Evolutionary conservation across 2,329 filamentous ascomycete genomes (phyloP), one percentile per base, ranked within the genome.

Genomic region (Claviceps spartinae): DNA sequence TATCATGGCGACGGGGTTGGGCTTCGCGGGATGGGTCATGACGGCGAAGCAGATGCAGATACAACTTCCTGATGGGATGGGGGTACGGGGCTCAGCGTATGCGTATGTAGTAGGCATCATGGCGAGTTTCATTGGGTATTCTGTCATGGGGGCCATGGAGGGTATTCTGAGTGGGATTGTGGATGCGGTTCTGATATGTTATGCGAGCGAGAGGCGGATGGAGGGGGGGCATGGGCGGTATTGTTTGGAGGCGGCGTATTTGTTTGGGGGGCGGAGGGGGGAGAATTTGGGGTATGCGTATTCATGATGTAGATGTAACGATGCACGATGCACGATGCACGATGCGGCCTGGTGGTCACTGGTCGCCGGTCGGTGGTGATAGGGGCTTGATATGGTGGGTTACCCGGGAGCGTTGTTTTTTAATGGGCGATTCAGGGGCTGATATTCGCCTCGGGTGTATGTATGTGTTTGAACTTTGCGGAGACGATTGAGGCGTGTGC

Each of bases 21-120:
- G 91, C 1, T 95, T 97, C 62, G 90, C 87, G 4, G 91, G 88
- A n/a, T 98, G 93, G 93, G 88, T 97, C 8, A 86, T 88, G 47
- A 95, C 90, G 38, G 90, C 93, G 11, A 83, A 88, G 56, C 83
- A 86, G 67, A 73, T 96, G 4, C 74, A 77, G 49, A 72, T 93
- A 20, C 72, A 70, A 62, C 69, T 71, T 54, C 82, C 67, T 52
- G 76, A 72, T 41, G 75, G 75, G 1, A 58, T 67, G 49, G 77
- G 79, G 0, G 64, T 84, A 49, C 80, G 80, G 46, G 93, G 93
- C 8, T 95, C 88, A 60, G 75, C 93, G 24, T 98, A 98, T 65
- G 93, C 91, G 2, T 98, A 97, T 63, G 80, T 97, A 1, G 88
- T 98, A 22, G 93, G 90, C 9, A 68, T 98, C 56, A 85, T 97